phyloP scores from a whole-genome alignment of 208 protist genomes.

The Leishmania lainsoni region DNA sequence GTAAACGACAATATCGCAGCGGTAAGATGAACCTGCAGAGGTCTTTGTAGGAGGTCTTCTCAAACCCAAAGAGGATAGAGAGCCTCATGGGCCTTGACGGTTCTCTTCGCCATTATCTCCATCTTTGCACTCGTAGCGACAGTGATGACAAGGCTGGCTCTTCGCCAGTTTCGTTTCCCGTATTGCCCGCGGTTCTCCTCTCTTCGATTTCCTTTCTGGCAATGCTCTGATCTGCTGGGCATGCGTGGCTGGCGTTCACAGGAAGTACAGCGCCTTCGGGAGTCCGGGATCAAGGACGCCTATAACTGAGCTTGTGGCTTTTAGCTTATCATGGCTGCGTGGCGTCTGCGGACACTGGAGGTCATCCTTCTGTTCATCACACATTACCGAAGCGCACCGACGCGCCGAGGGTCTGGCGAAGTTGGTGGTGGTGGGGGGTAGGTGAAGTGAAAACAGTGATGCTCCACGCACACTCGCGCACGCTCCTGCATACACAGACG shows the following conservation, averaged over 20 bases:
- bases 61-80: constrained; percentile 5
- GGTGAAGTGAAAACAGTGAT: neutral
- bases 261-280: constrained; percentile 4
- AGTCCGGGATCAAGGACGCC: neutral
- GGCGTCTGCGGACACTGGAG: constrained; percentile 35
- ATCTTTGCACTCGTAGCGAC: constrained; percentile 38
- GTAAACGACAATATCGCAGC: constrained; percentile 27
- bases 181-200: constrained; percentile 22
- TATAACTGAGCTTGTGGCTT: constrained; percentile 21
- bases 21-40: constrained; percentile 16
- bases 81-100: constrained; percentile 32
- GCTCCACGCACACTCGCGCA: neutral
- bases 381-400: neutral
- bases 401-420: neutral
- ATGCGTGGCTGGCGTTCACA: constrained; percentile 35
- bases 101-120: constrained; percentile 46
- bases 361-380: constrained; percentile 19
- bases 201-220: constrained; percentile 22
- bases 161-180: constrained; percentile 18
- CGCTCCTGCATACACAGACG: too few species aligned
- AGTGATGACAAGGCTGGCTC: constrained; percentile 22
- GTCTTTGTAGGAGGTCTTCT: constrained; percentile 30
- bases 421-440: neutral
- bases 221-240: constrained; percentile 36
- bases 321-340: constrained; percentile 40